These are phyloP conservation scores for Aureobasidium subglaciale DNA, from an alignment of 2,329 filamentous ascomycete species.

Conservation along the genomic window DNA sequence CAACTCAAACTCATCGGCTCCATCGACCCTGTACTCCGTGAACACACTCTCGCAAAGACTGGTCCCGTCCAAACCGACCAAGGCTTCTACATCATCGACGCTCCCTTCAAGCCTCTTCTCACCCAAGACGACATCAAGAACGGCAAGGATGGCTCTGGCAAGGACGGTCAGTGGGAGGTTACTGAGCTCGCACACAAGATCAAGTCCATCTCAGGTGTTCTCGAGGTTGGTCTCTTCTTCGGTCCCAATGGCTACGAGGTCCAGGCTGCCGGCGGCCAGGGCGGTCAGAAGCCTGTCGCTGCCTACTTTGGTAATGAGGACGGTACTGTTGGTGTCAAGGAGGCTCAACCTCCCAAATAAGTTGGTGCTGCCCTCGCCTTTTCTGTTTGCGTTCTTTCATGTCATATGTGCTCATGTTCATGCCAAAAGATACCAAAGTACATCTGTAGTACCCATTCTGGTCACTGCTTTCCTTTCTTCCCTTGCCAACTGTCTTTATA, in stretches of 20 bases:
- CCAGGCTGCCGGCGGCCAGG: constrained; percentile 49
- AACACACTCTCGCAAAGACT: constrained; percentile 67
- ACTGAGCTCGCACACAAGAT: constrained; percentile 65
- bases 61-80: constrained; percentile 82
- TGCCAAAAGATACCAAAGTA: constrained; percentile 13
- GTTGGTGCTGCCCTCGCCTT: background rate
- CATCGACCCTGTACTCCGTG: constrained; percentile 61
- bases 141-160: constrained; percentile 28
- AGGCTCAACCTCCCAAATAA: background rate
- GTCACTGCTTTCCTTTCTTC: background rate
- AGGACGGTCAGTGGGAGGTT: constrained; percentile 71
- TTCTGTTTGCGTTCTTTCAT: background rate
- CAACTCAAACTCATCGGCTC: constrained; percentile 69
- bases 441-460: background rate
- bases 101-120: constrained; percentile 69
- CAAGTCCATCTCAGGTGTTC: constrained; percentile 74
- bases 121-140: constrained; percentile 50
- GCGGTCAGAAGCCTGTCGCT: constrained; percentile 83
- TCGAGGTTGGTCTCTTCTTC: constrained; percentile 87
- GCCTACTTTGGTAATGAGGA: constrained; percentile 90
- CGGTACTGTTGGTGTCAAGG: constrained; percentile 33
- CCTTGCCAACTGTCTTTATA: no score
- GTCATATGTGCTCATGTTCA: background rate
- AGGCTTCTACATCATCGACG: constrained; percentile 84
- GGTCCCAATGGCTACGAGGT: constrained; percentile 71